A percentile compares a stretch with the other conserved stretches of the same genome.
Conservation (phyloP, 306 rosid species). For the Vachellia collinsii region DNA sequence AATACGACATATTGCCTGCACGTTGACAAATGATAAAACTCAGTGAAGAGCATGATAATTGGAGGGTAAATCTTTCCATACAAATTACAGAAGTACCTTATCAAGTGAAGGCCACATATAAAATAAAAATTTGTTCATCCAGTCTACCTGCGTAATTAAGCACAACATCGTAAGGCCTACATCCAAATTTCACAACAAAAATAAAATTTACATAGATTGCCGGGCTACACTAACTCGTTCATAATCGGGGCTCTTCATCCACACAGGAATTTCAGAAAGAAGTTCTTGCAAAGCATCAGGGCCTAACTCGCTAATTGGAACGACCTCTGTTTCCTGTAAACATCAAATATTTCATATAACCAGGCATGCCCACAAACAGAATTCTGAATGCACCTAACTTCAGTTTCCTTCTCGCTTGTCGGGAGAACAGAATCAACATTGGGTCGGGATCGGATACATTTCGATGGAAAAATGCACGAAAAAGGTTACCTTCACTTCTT, state of each 20-base stretch:
- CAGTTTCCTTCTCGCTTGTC: slow-evolving; percentile 7
- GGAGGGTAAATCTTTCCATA: neutral
- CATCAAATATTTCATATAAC: slow-evolving; percentile 32
- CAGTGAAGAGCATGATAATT: slow-evolving; percentile 28
- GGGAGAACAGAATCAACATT: slow-evolving; percentile 27
- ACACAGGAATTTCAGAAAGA: slow-evolving; percentile 78
- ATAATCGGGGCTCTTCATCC: slow-evolving; percentile 85
- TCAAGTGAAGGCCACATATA: slow-evolving; percentile 90
- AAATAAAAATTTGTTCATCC: slow-evolving; percentile 72
- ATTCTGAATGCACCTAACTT: neutral
- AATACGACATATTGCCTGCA: slow-evolving; percentile 69
- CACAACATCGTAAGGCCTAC: slow-evolving; percentile 25
- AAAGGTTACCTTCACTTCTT: slow-evolving; percentile 58
- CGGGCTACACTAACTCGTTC: slow-evolving; percentile 71
- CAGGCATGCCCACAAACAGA: slow-evolving; percentile 17
- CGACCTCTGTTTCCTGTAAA: slow-evolving; percentile 70
- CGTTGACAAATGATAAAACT: slow-evolving; percentile 13
- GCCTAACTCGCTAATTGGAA: slow-evolving; percentile 77
- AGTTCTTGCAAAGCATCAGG: slow-evolving; percentile 71
- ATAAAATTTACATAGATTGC: neutral
- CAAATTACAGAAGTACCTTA: slow-evolving; percentile 51
- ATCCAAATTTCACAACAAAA: neutral
- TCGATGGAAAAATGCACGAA: neutral
- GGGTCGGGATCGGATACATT: slow-evolving; percentile 1
- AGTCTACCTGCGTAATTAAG: slow-evolving; percentile 70